phyloP scores from a whole-genome alignment of 2,329 filamentous ascomycete genomes.

The Sclerotiophoma versabilis region DNA sequence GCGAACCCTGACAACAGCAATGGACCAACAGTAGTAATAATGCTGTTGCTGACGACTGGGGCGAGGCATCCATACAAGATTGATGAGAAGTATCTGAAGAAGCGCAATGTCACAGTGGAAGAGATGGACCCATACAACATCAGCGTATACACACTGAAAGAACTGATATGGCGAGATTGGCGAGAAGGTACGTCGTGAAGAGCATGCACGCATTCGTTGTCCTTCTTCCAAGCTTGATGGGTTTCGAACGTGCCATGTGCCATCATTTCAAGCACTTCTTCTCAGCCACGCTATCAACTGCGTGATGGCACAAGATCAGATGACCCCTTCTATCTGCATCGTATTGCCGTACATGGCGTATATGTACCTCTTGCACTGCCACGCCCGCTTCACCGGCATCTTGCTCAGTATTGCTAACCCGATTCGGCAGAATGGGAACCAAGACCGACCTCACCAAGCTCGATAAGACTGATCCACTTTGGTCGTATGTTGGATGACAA shows the following conservation, averaged over 20 bases:
- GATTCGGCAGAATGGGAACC: constrained; percentile 75
- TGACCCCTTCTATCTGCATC: constrained; percentile 1
- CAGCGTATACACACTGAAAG: constrained; percentile 92
- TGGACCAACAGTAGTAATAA: constrained; percentile 70
- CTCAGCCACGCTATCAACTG: neutral
- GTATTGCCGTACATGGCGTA: constrained; percentile 9
- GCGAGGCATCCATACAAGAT: constrained; percentile 89
- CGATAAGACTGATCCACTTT: constrained; percentile 90
- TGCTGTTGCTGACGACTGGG: constrained; percentile 80
- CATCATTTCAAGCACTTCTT: neutral
- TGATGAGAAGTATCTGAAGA: constrained; percentile 82
- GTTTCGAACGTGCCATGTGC: neutral
- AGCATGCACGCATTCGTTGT: neutral
- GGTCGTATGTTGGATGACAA: constrained; percentile 92
- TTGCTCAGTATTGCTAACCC: constrained; percentile 28
- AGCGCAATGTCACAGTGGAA: constrained; percentile 79
- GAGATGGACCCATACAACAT: constrained; percentile 84
- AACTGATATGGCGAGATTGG: constrained; percentile 93
- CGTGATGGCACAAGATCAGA: constrained; percentile 9
- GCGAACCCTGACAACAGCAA: constrained; percentile 48
- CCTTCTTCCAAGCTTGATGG: neutral
- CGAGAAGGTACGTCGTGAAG: constrained; percentile 64
- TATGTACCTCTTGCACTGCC: constrained; percentile 16
- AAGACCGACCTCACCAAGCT: constrained; percentile 83
- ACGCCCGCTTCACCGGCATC: constrained; percentile 8